Evolutionary conservation across 768 basidiomycete species (phyloP), one percentile per base, ranked within the genome.

Genomic region (Agrocybe praecox): DNA sequence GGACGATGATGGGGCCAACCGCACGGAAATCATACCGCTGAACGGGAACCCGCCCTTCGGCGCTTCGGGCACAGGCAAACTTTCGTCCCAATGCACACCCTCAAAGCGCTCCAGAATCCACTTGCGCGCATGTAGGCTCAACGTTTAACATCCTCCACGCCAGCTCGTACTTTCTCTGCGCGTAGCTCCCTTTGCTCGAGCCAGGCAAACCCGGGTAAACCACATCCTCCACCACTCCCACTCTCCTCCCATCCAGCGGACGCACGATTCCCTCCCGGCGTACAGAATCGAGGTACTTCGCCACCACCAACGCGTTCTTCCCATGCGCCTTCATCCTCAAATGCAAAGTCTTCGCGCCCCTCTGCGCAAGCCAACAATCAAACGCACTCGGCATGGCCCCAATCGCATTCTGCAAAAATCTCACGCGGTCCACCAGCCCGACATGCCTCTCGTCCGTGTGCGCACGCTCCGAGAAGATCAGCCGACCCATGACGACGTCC

Each of bases 311-410:
- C 6, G 92, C 96, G 63, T 94, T 96, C 42, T 80, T 58, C 2
- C 94, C 96, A 61, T 97, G 95, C 22, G 87, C 83, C 56, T 89
- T 85, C 86, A 95, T 92, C 21, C 96, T 85, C 3, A 98, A 77
- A 53, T 89, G 84, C 1, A 98, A 85, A 10, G 96, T 98, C 80
- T 98, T 98, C 56, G 88, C 83, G 6, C 94, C 94, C 15, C 96
- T 85, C 71, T 92, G 90, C 6, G 90, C 90, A 46, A 98, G 85
- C 90, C 92, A 96, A 64, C 79, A 87, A 71, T 99, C 96, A 67
- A 90, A 88, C 5, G 96, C 76, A 45, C 89, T 90, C 0, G 93
- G 92, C 0, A 94, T 81, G 9, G 92, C 90, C 6, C 93, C 93
- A 60, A 86, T 86, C 0, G 93, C 89, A 65, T 96, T 96, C 63